Conservation (phyloP, 2,329 filamentous ascomycete species). For the Cladosporium cucumerinum region DNA sequence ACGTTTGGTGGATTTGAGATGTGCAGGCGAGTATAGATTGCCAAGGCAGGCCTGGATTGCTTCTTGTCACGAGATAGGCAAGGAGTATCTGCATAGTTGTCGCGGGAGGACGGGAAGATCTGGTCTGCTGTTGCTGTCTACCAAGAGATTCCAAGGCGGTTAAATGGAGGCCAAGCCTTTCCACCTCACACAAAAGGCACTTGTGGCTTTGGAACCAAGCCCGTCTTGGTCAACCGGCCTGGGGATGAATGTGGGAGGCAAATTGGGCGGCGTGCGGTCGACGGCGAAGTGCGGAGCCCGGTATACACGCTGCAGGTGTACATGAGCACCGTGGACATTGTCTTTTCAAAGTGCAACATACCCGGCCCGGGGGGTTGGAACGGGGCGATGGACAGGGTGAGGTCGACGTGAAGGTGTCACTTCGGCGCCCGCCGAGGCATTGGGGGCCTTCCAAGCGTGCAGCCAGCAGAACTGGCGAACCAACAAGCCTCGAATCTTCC, state of each 20-base stretch:
- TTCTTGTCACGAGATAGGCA: constrained; percentile 11
- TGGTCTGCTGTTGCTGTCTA: not conserved
- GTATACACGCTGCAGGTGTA: not conserved
- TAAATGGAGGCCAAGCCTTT: constrained; percentile 9
- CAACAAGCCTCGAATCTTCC: not conserved
- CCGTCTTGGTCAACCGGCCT: constrained; percentile 10
- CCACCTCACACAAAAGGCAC: not conserved
- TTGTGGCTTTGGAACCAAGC: not conserved
- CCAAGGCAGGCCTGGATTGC: constrained; percentile 12
- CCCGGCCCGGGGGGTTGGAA: not conserved
- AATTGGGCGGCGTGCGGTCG: not conserved
- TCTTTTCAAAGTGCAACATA: not conserved
- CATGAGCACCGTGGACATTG: not conserved
- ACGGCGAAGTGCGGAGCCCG: not conserved
- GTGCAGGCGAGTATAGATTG: not conserved
- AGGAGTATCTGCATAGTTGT: not conserved
- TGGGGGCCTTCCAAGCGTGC: not conserved
- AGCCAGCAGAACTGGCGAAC: not conserved
- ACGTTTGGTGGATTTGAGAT: not conserved
- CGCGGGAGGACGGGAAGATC: constrained; percentile 11
- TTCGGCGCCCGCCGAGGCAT: not conserved
- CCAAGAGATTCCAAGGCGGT: constrained; percentile 11
- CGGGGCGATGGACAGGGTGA: not conserved
- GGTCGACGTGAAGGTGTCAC: not conserved
- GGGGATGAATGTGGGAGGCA: constrained; percentile 9